Evolutionary conservation across 1,284 basidiomycete genomes (phyloP), one percentile per base, ranked within the genome.

Genomic region (Ceratobasidium sp.): DNA sequence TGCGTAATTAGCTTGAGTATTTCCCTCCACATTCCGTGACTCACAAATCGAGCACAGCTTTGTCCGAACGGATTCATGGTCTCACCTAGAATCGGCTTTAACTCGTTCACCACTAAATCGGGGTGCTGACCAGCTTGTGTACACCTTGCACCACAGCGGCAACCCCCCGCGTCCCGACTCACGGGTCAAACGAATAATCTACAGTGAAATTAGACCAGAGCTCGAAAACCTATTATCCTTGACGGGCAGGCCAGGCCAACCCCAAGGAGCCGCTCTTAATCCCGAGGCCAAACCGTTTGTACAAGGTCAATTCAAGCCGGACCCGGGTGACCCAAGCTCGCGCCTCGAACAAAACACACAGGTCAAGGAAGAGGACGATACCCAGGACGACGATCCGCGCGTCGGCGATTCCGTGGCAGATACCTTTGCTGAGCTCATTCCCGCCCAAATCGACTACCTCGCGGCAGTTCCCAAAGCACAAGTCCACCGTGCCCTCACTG

Each of bases 121-220:
- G 1, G 75, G 64, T 7, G 41, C 54, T 18, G 75, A 77, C n/a
- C 52, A 38, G 33, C 54, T 67, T 3, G 65, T 77, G 7, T 23
- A 50, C 27, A 30, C 38, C 1, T 35, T 33, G 6, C 38, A 20
- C 35, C 65, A 27, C 1, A 30, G 2, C 14, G 33, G 23, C 41
- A 10, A 4, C 18, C 18, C 30, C 12, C 48, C 75, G 48, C 18
- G 6, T n/a, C 3, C 3, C 27, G 10, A 1, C 30, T 2, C 20
- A 35, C 4, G 30, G 12, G 18, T 60, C 27, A 60, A 68, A 38
- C 54, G 35, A 8, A 66, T 76, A 50, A 0, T 55, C 52, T 55
- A 55, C 5, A 12, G 23, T 1, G 23, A 55, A 12, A 23, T 55
- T 7, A 10, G 27, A 52, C 50, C 50, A 8, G 52, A 55, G 8